phyloP scores from a whole-genome alignment of 768 basidiomycete species.

The Crucibulum laeve region DNA sequence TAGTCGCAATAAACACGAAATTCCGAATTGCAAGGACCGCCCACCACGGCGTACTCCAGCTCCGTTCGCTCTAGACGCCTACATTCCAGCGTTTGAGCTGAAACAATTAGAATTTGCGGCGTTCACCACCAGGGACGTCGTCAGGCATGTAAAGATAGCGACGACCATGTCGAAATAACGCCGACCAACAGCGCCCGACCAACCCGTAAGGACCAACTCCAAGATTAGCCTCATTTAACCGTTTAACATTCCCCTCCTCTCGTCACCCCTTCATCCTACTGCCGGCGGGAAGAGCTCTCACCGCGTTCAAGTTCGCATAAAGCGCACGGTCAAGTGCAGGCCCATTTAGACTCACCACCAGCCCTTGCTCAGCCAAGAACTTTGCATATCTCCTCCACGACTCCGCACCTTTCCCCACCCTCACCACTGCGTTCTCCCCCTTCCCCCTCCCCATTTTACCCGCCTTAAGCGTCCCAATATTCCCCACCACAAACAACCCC shows the following conservation, averaged over 20 bases:
- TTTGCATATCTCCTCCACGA: slow-evolving; percentile 62
- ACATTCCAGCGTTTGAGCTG: too few species aligned
- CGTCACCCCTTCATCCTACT: slow-evolving; percentile 1
- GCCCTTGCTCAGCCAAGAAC: slow-evolving; percentile 44
- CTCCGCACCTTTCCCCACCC: slow-evolving; percentile 37
- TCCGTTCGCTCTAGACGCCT: too few species aligned
- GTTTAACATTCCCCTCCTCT: neutral
- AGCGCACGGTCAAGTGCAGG: slow-evolving; percentile 36
- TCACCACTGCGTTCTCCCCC: slow-evolving; percentile 12
- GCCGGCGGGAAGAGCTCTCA: slow-evolving; percentile 4
- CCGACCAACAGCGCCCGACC: too few species aligned
- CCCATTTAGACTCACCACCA: slow-evolving; percentile 48
- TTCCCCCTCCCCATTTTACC: slow-evolving; percentile 29
- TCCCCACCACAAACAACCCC: slow-evolving; percentile 80
- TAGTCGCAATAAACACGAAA: too few species aligned
- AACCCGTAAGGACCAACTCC: too few species aligned
- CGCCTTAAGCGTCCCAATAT: slow-evolving; percentile 54
- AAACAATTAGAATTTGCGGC: too few species aligned
- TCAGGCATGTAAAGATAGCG: too few species aligned
- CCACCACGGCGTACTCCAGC: too few species aligned
- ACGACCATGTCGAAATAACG: too few species aligned
- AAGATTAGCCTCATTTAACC: too few species aligned
- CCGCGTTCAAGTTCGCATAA: slow-evolving; percentile 30
- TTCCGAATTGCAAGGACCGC: too few species aligned
- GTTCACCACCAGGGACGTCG: too few species aligned